These are phyloP conservation scores for Athelia psychrophila DNA, from an alignment of 1,284 basidiomycete genomes.

Conservation along the genomic window DNA sequence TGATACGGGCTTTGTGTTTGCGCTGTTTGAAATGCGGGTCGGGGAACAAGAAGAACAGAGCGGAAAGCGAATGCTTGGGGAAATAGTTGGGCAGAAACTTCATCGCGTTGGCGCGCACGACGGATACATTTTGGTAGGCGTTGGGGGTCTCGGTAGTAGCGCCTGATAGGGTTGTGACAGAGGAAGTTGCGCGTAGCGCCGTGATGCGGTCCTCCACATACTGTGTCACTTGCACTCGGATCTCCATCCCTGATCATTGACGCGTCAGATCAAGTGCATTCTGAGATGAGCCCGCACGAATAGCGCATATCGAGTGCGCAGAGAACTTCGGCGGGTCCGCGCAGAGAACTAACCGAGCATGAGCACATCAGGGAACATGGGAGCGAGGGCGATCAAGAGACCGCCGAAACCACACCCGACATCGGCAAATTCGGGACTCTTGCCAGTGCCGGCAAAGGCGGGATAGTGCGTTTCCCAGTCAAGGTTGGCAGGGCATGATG, in stretches of 20 bases:
- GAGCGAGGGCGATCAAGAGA: slow-evolving; percentile 86
- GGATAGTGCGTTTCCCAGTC: slow-evolving; percentile 91
- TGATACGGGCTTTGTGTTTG: slow-evolving; percentile 98
- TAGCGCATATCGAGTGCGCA: neutral
- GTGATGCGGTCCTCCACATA: slow-evolving; percentile 95
- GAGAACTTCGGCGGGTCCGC: neutral
- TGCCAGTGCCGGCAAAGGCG: slow-evolving; percentile 52
- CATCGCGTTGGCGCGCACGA: slow-evolving; percentile 97
- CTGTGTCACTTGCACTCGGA: slow-evolving; percentile 93
- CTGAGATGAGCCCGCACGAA: slow-evolving; percentile 3
- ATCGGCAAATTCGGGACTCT: slow-evolving; percentile 91
- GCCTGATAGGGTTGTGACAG: slow-evolving; percentile 23
- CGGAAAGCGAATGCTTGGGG: slow-evolving; percentile 82
- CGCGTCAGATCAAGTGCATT: slow-evolving; percentile 1
- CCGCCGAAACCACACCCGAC: slow-evolving; percentile 99
- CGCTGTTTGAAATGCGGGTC: slow-evolving; percentile 98
- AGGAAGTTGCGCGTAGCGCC: slow-evolving; percentile 70
- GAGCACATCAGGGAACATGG: slow-evolving; percentile 87
- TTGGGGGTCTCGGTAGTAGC: slow-evolving; percentile 25
- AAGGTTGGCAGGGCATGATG: slow-evolving; percentile 74
- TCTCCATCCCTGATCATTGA: slow-evolving; percentile 81
- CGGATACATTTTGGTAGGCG: slow-evolving; percentile 88
- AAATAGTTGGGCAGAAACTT: slow-evolving; percentile 99
- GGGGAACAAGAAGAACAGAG: slow-evolving; percentile 98
- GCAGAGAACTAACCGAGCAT: slow-evolving; percentile 87